A percentile compares a stretch with the other conserved stretches of the same genome.
Conservation (phyloP, 495 filamentous ascomycete species). For the Xylaria flabelliformis region DNA sequence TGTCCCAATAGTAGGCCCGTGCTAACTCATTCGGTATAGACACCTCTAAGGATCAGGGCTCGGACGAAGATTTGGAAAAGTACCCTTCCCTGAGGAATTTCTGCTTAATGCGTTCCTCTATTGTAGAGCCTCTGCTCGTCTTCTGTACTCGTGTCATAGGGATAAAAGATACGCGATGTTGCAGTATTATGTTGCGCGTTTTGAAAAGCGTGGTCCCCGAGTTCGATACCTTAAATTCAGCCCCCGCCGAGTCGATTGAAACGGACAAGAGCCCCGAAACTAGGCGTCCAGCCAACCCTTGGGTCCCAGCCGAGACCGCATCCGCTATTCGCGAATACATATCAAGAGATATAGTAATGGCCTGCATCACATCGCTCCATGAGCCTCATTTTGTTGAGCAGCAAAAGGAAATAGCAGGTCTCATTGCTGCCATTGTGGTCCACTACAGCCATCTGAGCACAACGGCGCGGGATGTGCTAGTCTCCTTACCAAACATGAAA, state of each 20-base stretch:
- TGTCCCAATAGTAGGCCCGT: background rate
- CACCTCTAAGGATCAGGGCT: background rate
- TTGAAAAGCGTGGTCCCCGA: constrained; percentile 83
- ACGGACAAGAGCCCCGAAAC: background rate
- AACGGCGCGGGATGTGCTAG: constrained; percentile 62
- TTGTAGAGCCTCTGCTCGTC: constrained; percentile 85
- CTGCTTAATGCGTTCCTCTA: constrained; percentile 75
- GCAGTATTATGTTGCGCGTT: constrained; percentile 81
- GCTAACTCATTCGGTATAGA: constrained; percentile 25
- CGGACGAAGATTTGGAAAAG: constrained; percentile 26
- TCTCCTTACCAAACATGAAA: constrained; percentile 62
- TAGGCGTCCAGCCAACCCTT: constrained; percentile 42
- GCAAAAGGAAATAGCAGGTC: constrained; percentile 87
- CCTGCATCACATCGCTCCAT: constrained; percentile 85
- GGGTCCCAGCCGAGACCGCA: constrained; percentile 55
- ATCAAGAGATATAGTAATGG: constrained; percentile 78
- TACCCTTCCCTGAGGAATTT: constrained; percentile 73
- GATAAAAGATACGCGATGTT: constrained; percentile 90
- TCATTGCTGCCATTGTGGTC: constrained; percentile 85
- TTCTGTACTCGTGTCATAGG: constrained; percentile 91
- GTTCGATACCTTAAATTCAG: constrained; percentile 57
- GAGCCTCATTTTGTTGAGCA: constrained; percentile 96
- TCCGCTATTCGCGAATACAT: constrained; percentile 89
- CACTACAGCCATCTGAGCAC: constrained; percentile 70
- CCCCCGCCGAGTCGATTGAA: constrained; percentile 15